Base-by-base conservation (phyloP, 768 basidiomycete genomes). In the Lentinula lateritia region DNA sequence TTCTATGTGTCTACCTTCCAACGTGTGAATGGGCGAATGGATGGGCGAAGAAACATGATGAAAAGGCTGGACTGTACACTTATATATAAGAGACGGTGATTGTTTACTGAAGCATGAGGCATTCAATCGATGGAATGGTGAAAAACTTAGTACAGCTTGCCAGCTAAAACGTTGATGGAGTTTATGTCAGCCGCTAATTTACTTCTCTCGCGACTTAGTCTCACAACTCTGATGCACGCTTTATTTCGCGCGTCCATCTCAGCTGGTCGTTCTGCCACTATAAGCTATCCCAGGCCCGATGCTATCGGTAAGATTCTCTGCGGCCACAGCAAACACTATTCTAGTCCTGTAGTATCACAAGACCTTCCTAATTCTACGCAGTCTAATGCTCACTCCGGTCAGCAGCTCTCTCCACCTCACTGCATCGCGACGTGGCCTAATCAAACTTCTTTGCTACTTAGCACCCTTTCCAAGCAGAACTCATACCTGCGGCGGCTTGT, bases 401-500 rank as follows among this genome's bases (percentile, higher is more conserved):
- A 70, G 75, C 66, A 65, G 63, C 60, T 64, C 61, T 61, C 59
- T 63, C 52, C 63, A 57, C 18, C 57, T 48, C 46, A 23, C 20
- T 48, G 46, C 46, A 48, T 48, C 61, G 52, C 64, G 58, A 61
- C 69, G 66, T 67, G 43, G 56, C 54, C 35, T 52, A 36, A 55
- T 56, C 23, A 50, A 32, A 10, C 56, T 45, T 62, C 52, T 45
- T 61, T 53, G 60, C 18, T 63, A 62, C 57, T 63, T 60, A 87
- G 87, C 79, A 0, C 86, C 88, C 5, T 89, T 79, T 73, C 80
- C 85, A 0, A 64, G 63, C 3, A 78, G 84, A 13, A 88, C 90
- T 1, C 91, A 93, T 70, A 73, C 72, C 36, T 90, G 89, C 68
- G 85, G 81, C 36, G 74, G 83, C 7, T 77, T 94, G 61, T 75